Evolutionary conservation across 2,329 filamentous ascomycete species (phyloP), one percentile per base, ranked within the genome.

Genomic region (Thielaviopsis musarum): DNA sequence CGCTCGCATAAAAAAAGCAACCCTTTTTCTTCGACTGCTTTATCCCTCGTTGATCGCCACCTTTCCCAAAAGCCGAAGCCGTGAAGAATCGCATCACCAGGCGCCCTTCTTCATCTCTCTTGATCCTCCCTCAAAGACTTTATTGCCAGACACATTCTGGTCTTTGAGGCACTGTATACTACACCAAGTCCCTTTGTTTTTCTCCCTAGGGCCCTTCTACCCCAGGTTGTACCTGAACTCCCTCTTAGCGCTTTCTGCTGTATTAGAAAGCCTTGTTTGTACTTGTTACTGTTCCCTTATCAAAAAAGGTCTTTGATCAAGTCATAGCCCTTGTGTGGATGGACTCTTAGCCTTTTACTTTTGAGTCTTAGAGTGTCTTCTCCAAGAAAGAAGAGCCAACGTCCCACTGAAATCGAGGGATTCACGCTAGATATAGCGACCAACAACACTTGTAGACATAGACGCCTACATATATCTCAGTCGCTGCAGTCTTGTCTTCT

Each of bases 181-280:
- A 61, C 54, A 59, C 34, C 15, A 21, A 58, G 60, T 59, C 57
- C 56, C 48, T 62, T 59, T 58, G 60, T 62, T 58, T 55, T 62
- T 59, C 49, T 53, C 58, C 49, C 55, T 57, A 56, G 22, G 41
- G 12, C 41, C 13, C 48, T 59, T 59, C 17, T 53, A 54, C 52
- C 51, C 34, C 51, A 52, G 34, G 9, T 52, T 53, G 49, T 45
- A n/a, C 38, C 38, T 45, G 38, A 45, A 45, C 13, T 45, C 38
- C 38, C 17, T 45, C 38, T 45, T n/a, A 17, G 38, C 17, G 38
- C 38, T 45, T 45, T n/a, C 38, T n/a, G 12, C 38, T 45, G 38
- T 45, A 10, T n/a, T n/a, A 45, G 17, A 45, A 45, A 17, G 17
- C 10, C 38, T 45, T 45, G 13, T 45, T 15, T 45, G 13, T 45